These are phyloP conservation scores for Cucumis cinereus DNA, from an alignment of 306 rosid species.

Conservation along the genomic window DNA sequence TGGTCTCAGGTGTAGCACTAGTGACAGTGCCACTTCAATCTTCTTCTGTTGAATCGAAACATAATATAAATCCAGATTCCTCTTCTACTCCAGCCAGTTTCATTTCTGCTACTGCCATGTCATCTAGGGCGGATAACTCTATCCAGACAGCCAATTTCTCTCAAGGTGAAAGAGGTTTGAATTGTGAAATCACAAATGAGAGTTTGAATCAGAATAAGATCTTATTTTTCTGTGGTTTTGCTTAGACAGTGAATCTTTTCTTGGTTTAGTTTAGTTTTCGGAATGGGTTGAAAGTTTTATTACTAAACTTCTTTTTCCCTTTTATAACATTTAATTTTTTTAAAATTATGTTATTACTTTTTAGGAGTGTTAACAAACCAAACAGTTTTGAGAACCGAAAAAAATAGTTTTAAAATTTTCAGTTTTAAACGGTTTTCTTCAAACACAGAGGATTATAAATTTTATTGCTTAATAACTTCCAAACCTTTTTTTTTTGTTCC, in stretches of 20 bases:
- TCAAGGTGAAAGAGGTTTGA: slow-evolving; percentile 30
- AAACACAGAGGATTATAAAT: too few relatives aligned
- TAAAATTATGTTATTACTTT: too few relatives aligned
- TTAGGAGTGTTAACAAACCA: too few relatives aligned
- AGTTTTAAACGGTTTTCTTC: too few relatives aligned
- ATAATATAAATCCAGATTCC: slow-evolving; percentile 39
- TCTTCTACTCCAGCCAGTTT: slow-evolving; percentile 41
- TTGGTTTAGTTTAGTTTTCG: neutral
- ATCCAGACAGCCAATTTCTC: slow-evolving; percentile 33
- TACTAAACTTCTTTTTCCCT: neutral
- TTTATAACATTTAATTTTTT: too few relatives aligned
- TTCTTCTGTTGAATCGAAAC: slow-evolving; percentile 56
- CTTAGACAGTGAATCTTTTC: neutral
- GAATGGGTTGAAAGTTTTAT: neutral
- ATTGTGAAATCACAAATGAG: neutral
- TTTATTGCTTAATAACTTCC: neutral
- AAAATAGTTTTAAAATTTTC: too few relatives aligned
- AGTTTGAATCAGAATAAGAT: neutral
- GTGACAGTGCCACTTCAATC: slow-evolving; percentile 48
- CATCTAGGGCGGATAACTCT: slow-evolving; percentile 52
- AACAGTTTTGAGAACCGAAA: too few relatives aligned
- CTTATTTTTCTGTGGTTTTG: neutral
- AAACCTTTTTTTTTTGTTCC: neutral
- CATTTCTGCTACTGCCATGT: slow-evolving; percentile 25
- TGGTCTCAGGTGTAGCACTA: slow-evolving; percentile 36